Percentiles rank a stretch among this genome's conserved stretches.
phyloP scores from a whole-genome alignment of 768 basidiomycete genomes.

The Mycena kentingensis region DNA sequence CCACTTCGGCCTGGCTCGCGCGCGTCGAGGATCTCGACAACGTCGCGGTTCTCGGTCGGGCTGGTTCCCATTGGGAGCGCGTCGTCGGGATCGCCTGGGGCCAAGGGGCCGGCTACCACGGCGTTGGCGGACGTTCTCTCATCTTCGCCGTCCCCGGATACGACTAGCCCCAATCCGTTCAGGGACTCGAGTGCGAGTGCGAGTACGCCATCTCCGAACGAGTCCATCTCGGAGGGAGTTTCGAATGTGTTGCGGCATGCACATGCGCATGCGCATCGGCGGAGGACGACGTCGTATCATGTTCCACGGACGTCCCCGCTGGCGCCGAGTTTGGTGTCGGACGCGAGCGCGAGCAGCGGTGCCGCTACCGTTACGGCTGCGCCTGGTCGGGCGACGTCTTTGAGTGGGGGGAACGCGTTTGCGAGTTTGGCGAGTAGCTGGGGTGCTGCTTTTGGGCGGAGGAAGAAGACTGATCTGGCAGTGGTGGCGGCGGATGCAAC shows the following conservation, averaged over 20 bases:
- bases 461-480: conserved; percentile 48
- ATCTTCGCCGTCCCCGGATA: conserved; percentile 44
- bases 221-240: conserved; percentile 64
- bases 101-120: conserved; percentile 69
- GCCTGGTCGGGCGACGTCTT: conserved; percentile 23
- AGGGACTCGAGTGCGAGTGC: conserved; percentile 32
- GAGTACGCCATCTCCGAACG: conserved; percentile 60
- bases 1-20: conserved; percentile 74
- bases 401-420: conserved; percentile 53
- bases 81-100: conserved; percentile 40
- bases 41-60: conserved; percentile 67
- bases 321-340: conserved; percentile 27
- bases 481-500: conserved; percentile 27
- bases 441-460: conserved; percentile 65
- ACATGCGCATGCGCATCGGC: too few species aligned
- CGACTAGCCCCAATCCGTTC: conserved; percentile 40
- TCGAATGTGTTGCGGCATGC: conserved; percentile 38
- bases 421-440: conserved; percentile 64
- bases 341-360: conserved; percentile 29
- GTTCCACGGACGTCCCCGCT: conserved; percentile 53
- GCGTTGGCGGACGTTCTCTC: conserved; percentile 59
- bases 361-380: conserved; percentile 31
- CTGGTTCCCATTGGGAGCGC: conserved; percentile 63
- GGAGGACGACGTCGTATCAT: conserved; percentile 64
- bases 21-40: conserved; percentile 66